Evolutionary conservation across 352 stramenopile species (phyloP).

Genomic region (Globisporangium solare): DNA sequence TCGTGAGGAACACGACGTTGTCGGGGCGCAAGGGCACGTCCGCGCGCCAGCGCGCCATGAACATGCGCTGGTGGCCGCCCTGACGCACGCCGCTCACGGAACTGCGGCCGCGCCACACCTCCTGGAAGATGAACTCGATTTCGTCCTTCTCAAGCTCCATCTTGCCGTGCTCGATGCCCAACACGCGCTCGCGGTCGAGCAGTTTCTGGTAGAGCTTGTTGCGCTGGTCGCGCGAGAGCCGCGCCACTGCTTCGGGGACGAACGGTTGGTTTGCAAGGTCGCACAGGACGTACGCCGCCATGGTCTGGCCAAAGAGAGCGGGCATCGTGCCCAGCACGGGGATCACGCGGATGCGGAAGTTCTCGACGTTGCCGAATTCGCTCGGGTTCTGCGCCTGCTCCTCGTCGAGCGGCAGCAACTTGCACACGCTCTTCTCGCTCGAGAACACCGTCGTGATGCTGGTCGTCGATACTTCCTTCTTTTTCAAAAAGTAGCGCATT

Average conservation of each 20-base stretch:
- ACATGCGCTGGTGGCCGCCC: conserved; percentile 71
- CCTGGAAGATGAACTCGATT: conserved; percentile 85
- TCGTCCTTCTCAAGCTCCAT: conserved; percentile 82
- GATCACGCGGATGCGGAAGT: conserved; percentile 95
- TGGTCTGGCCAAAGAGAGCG: conserved; percentile 96
- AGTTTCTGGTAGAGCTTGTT: conserved; percentile 85
- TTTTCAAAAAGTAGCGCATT: conserved; percentile 93
- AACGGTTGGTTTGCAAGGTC: conserved; percentile 91
- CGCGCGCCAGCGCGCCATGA: conserved; percentile 80
- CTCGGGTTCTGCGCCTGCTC: conserved; percentile 86
- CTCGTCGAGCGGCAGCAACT: conserved; percentile 92
- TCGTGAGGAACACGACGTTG: conserved; percentile 86
- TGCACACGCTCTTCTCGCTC: conserved; percentile 95
- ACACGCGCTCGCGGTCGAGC: conserved; percentile 64
- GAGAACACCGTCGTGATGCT: conserved; percentile 89
- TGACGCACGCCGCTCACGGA: conserved; percentile 63
- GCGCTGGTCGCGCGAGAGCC: conserved; percentile 76
- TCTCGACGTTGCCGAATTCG: conserved; percentile 95
- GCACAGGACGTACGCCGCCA: conserved; percentile 93
- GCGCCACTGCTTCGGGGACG: conserved; percentile 54
- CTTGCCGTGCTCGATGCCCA: conserved; percentile 51
- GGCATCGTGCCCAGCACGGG: conserved; percentile 93
- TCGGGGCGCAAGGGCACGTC: conserved; percentile 64
- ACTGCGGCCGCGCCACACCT: conserved; percentile 80
- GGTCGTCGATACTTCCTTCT: conserved; percentile 59